These are phyloP conservation scores for Cryptosporidium felis DNA, from an alignment of 169 alveolate species.

Conservation along the genomic window DNA sequence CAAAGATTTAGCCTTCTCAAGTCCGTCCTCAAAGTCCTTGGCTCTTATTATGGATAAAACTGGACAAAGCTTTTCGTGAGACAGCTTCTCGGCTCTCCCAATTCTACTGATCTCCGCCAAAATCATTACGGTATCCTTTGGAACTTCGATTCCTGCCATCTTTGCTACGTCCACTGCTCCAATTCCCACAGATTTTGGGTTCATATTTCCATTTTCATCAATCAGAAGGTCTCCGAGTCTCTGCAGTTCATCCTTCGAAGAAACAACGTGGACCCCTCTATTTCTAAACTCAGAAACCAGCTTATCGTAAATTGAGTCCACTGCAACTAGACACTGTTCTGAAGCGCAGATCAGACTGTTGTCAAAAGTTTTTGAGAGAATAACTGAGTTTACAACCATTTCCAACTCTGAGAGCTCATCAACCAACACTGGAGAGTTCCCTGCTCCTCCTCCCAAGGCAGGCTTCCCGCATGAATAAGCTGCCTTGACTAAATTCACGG, in stretches of 20 bases:
- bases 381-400: conserved; percentile 73
- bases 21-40: conserved; percentile 64
- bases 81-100: conserved; percentile 59
- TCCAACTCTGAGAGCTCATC: conserved; percentile 73
- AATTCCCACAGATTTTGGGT: conserved; percentile 71
- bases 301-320: conserved; percentile 62
- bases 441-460: conserved; percentile 75
- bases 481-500: conserved; percentile 71
- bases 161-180: conserved; percentile 71
- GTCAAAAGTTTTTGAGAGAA: conserved; percentile 71
- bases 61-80: conserved; percentile 73
- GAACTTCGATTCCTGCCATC: conserved; percentile 73
- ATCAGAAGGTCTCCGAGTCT: conserved; percentile 61
- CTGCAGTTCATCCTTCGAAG: conserved; percentile 48
- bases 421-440: conserved; percentile 73
- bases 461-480: conserved; percentile 77
- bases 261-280: conserved; percentile 63
- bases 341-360: conserved; percentile 74
- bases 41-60: conserved; percentile 64
- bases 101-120: conserved; percentile 59
- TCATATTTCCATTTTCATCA: conserved; percentile 66
- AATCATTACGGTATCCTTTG: conserved; percentile 44
- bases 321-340: conserved; percentile 70
- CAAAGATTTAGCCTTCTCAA: conserved; percentile 30
- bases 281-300: conserved; percentile 37